Evolutionary conservation across 192 early-diverging fungal species (phyloP), one percentile per base, ranked within the genome.

Genomic region (Coemansia aciculifera): DNA sequence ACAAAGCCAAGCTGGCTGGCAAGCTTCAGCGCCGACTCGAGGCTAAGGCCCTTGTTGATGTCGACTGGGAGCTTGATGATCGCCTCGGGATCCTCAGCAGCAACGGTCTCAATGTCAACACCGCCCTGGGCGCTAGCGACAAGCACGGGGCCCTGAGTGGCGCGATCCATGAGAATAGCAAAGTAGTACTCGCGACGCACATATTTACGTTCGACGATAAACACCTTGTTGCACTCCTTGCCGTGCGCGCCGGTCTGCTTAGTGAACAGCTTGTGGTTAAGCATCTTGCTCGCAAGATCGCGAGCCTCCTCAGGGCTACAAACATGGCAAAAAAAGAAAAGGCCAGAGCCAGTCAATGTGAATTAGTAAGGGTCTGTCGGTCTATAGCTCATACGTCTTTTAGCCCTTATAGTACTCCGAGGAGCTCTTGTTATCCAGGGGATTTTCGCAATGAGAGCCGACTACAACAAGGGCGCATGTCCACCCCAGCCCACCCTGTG

Each of bases 161-260:
- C 89, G 64, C 98, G 94, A 86, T 98, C 98, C 93, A 96, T 92
- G 63, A 97, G 81, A 76, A 99, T 94, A 54, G 98, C 96, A 89
- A 99, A 97, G 91, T 99, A 98, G 89, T 92, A 98, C 87, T 98
- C 96, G 69, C 91, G 91, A 69, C 95, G 94, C 73, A 94, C 93
- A 81, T 94, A 97, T 76, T 94, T 89, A 71, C 97, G 94, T 87
- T 99, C 96, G 62, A 92, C 93, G 69, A 99, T 91, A 84, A 91
- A 99, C 64, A 95, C 92, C 84, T 89, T 85, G 83, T 95, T 95
- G 89, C 98, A 99, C 67, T 89, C 85, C 75, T 97, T 94, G 59
- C 98, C 98, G 44, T 73, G 90, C 64, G 91, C 90, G 48, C 98
- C 96, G 39, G 98, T 99, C 83, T 99, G 98, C 87, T 99, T 99